These are phyloP conservation scores for Phytophthora pseudosyringae DNA, from an alignment of 352 stramenopile genomes.

Conservation along the genomic window DNA sequence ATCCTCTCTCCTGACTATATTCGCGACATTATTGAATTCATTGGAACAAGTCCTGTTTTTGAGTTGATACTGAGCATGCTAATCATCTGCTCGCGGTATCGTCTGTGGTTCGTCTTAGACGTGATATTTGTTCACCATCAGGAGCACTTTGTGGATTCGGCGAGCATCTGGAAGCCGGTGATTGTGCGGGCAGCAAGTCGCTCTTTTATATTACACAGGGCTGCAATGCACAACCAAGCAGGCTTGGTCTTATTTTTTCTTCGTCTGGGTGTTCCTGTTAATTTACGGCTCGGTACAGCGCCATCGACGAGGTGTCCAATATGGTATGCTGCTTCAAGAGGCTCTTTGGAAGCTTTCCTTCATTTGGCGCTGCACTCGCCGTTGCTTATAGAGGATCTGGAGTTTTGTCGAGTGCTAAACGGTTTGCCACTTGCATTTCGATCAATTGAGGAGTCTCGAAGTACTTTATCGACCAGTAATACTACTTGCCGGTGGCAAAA, in stretches of 20 bases:
- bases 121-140: conserved; percentile 48
- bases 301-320: conserved; percentile 39
- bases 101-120: conserved; percentile 58
- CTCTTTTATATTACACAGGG: conserved; percentile 58
- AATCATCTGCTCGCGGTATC: conserved; percentile 53
- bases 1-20: conserved; percentile 32
- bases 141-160: conserved; percentile 36
- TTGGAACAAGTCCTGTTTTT: conserved; percentile 46
- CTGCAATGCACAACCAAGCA: conserved; percentile 51
- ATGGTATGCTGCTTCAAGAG: conserved; percentile 55
- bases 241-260: conserved; percentile 55
- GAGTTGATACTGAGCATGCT: conserved; percentile 52
- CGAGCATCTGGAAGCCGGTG: conserved; percentile 58
- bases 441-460: conserved; percentile 35
- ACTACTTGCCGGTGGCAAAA: conserved; percentile 62
- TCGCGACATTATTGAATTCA: conserved; percentile 43
- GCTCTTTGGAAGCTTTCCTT: conserved; percentile 53
- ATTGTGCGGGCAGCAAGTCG: conserved; percentile 50
- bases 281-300: conserved; percentile 43
- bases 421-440: conserved; percentile 21
- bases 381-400: conserved; percentile 30
- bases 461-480: conserved; percentile 25
- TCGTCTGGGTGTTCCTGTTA: conserved; percentile 44
- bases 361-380: conserved; percentile 41
- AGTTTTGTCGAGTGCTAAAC: conserved; percentile 11